phyloP scores from a whole-genome alignment of 1,139 yeast species.

The Scheffersomyces titani region DNA sequence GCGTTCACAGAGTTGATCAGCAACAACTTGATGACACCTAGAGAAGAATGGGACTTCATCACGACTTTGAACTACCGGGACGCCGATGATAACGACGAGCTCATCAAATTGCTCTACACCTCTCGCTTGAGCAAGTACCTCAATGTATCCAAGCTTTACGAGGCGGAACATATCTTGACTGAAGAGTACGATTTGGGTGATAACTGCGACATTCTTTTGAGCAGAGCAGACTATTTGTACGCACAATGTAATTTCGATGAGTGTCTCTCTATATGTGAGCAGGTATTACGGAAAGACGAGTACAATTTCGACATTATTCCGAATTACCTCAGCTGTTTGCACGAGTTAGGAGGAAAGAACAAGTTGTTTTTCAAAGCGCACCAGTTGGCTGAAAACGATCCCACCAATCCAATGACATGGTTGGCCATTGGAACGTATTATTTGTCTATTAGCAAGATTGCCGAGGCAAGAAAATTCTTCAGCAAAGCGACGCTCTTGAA shows the following conservation, averaged over 20 bases:
- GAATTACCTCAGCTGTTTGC: constrained; percentile 77
- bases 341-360: constrained; percentile 82
- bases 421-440: constrained; percentile 91
- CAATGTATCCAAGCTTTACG: constrained; percentile 58
- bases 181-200: constrained; percentile 73
- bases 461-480: constrained; percentile 86
- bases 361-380: constrained; percentile 81
- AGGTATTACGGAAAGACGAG: constrained; percentile 60
- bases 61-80: constrained; percentile 67
- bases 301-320: constrained; percentile 77
- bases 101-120: constrained; percentile 74
- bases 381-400: constrained; percentile 82
- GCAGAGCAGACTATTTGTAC: constrained; percentile 71
- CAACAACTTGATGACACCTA: constrained; percentile 77
- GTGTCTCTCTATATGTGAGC: constrained; percentile 75
- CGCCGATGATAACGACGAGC: constrained; percentile 78
- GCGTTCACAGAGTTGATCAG: constrained; percentile 81
- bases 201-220: constrained; percentile 68
- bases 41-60: constrained; percentile 85
- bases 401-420: constrained; percentile 87
- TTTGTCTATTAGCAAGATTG: constrained; percentile 66
- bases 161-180: constrained; percentile 63
- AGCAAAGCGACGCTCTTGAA: constrained; percentile 86
- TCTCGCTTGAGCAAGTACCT: constrained; percentile 75
- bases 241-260: constrained; percentile 80